Evolutionary conservation across 2,329 filamentous ascomycete genomes (phyloP), one percentile per base, ranked within the genome.

Genomic region (Aspergillus sp.): DNA sequence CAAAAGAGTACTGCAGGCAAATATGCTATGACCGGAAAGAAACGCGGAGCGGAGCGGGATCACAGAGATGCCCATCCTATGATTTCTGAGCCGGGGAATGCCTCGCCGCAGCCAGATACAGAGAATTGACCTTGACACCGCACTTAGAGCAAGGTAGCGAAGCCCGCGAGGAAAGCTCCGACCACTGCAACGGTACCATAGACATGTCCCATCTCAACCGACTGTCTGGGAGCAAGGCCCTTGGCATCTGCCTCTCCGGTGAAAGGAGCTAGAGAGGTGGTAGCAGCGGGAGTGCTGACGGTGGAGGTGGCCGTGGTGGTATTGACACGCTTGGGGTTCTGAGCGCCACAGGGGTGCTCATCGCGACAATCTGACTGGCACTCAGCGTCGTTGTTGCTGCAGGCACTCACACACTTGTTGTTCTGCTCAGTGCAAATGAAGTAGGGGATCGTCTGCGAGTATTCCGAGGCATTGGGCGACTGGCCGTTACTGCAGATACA

Each of bases 361-460:
- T 76, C 67, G 29, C 82, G 79, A 73, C 85, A 88, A 39, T 73
- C 66, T 56, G 74, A 71, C 47, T 81, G 77, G 72, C 85, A 88
- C 47, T 68, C 66, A 57, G 79, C 80, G 68, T 84, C 65, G 18
- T 71, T 66, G 32, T 71, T 74, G 68, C 59, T 57, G 63, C 86
- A 88, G 65, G 74, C 75, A 12, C 63, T 67, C 24, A 85, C 83
- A 66, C 84, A 87, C 63, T 85, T 77, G 68, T 78, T 83, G 71
- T 82, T 84, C 74, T 77, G 78, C 63, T 85, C 79, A 10, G 80
- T 82, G 77, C 86, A 88, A 72, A 84, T 78, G 75, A 79, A 87
- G 78, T 83, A 88, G 18, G 86, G 85, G 54, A 88, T 78, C 14
- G 86, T 88, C 66, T 85, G 82, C 36, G 84, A 84, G 79, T 85